Evolutionary conservation across 768 basidiomycete genomes (phyloP).

Genomic region (Chlorophyllum brunneum): DNA sequence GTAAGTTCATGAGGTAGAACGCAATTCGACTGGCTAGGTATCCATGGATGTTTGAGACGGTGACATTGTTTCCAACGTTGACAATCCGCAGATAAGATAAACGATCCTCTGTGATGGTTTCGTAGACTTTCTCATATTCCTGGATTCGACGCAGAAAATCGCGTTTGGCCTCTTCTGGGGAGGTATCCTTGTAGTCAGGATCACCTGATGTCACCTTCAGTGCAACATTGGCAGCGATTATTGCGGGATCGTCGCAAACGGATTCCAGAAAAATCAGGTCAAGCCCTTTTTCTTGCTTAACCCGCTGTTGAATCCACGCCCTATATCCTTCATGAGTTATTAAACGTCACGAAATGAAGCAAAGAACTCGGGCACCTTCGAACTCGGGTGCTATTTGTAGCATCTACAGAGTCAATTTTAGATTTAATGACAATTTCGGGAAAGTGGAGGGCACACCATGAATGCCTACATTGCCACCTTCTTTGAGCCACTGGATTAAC

Average conservation of each 20-base stretch:
- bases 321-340: slow-evolving; percentile 32
- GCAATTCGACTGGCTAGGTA: slow-evolving; percentile 97
- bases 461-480: slow-evolving; percentile 95
- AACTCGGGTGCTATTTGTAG: slow-evolving; percentile 84
- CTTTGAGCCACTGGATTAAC: slow-evolving; percentile 92
- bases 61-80: slow-evolving; percentile 91
- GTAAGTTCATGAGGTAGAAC: slow-evolving; percentile 98
- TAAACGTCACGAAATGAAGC: background rate
- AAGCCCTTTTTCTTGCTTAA: slow-evolving; percentile 83
- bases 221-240: slow-evolving; percentile 94
- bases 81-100: slow-evolving; percentile 89
- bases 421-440: background rate
- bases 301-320: slow-evolving; percentile 78
- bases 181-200: slow-evolving; percentile 93
- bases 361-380: slow-evolving; percentile 50
- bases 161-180: slow-evolving; percentile 76
- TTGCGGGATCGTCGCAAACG: slow-evolving; percentile 86
- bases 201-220: slow-evolving; percentile 96
- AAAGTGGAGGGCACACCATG: slow-evolving; percentile 57
- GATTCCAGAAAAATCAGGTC: slow-evolving; percentile 93
- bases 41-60: slow-evolving; percentile 82
- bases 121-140: slow-evolving; percentile 93
- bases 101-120: slow-evolving; percentile 89
- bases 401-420: slow-evolving; percentile 52
- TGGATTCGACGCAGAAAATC: slow-evolving; percentile 92